Conservation (phyloP, 345 rosid species). For the Brassica carinata region DNA sequence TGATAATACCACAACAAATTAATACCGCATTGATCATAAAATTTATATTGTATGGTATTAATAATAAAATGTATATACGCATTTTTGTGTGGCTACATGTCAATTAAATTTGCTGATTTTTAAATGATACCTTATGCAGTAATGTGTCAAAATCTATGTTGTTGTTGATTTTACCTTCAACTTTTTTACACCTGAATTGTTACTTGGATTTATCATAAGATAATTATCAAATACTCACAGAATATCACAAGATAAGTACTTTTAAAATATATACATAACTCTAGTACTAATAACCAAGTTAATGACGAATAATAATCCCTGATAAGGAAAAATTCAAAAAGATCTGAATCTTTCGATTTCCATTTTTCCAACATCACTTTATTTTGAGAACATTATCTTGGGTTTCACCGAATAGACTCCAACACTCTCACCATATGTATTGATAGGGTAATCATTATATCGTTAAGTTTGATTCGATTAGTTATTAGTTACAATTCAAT, state of each 20-base stretch:
- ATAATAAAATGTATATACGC: background rate
- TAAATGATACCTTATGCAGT: background rate
- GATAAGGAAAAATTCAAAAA: background rate
- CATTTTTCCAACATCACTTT: slow-evolving; percentile 12
- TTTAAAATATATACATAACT: too few relatives aligned
- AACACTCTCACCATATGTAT: slow-evolving; percentile 25
- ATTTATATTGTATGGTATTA: background rate
- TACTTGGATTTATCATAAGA: too few relatives aligned
- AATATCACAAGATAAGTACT: too few relatives aligned
- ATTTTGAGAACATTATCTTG: slow-evolving; percentile 19
- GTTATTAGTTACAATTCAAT: too few relatives aligned
- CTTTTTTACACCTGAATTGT: too few relatives aligned
- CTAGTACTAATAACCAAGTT: background rate
- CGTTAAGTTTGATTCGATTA: too few relatives aligned
- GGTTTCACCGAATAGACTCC: slow-evolving; percentile 37
- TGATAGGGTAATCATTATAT: too few relatives aligned
- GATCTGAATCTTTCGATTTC: slow-evolving; percentile 5
- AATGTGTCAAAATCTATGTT: background rate
- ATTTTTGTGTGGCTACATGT: background rate
- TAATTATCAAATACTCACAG: too few relatives aligned
- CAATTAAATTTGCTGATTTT: background rate
- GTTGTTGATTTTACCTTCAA: too few relatives aligned
- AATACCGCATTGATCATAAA: background rate
- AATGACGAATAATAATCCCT: background rate
- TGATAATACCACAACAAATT: background rate